Evolutionary conservation across 2,329 filamentous ascomycete species (phyloP).

Genomic region (Arthroderma sp.): DNA sequence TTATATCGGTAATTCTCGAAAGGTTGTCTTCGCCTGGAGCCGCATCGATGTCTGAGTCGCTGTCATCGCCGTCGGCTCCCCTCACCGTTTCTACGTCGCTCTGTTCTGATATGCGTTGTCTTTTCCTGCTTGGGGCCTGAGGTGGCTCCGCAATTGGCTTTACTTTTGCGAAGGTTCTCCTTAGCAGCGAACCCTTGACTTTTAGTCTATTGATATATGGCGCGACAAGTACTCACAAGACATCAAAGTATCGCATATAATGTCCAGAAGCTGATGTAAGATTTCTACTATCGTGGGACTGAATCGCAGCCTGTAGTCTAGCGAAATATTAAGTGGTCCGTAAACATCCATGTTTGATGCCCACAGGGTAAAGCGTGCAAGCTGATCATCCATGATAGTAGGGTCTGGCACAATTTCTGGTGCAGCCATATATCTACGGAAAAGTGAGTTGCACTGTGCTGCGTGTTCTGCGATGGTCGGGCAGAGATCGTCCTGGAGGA

Average conservation of each 20-base stretch:
- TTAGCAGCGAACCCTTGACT: too few species aligned
- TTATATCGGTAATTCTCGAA: neutral
- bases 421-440: constrained; percentile 15
- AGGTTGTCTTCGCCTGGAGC: neutral
- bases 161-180: neutral
- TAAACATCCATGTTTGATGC: neutral
- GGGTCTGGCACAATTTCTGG: constrained; percentile 17
- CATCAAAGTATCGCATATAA: neutral
- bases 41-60: neutral
- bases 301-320: neutral
- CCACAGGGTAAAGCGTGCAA: neutral
- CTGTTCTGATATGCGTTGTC: neutral
- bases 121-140: neutral
- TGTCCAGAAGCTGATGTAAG: neutral
- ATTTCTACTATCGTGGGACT: neutral
- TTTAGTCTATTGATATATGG: neutral
- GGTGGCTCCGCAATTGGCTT: neutral
- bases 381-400: constrained; percentile 18
- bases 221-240: neutral
- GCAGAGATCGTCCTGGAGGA: constrained; percentile 17
- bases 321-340: neutral
- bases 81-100: neutral
- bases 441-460: constrained; percentile 15
- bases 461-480: constrained; percentile 20
- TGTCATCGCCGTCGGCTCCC: neutral